Base-by-base conservation (phyloP, 805 yeast species). In the Tetrapisispora taiwanensis region DNA sequence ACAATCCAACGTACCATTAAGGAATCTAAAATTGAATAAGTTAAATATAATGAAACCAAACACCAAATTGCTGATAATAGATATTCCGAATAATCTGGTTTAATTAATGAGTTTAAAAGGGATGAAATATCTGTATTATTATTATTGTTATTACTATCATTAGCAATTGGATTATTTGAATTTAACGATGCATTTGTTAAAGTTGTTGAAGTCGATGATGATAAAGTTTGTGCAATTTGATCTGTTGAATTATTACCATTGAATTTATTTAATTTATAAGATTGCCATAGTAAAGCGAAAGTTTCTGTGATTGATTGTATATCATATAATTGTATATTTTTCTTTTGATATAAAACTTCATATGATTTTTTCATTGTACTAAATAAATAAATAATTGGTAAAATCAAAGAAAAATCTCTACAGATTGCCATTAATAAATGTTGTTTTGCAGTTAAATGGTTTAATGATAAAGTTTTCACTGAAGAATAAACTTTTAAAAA, bases 1-100 rank as follows among this genome's bases (percentile, higher is more conserved):
- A 89, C 94, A 24, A 90, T 85, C 95, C 97, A 90, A 36, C 97
- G 72, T 26, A 87, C 82, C 81, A 89, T 86, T 39, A 90, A 68
- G 0, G 95, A 92, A 57, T 89, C 96, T 30, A 90, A 67, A 3
- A 86, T 85, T 1, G 88, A 79, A 62, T 81, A 87, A 8, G 94
- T 79, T 48, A 90, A 68, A 56, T 86, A 87, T 2, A 87, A 87
- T 1, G 95, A 78, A 9, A 90, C 97, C 4, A 84, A 56, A 60
- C 96, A 86, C 97, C 97, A 90, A n/a, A 90, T 61, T 0, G 89
- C 89, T 4, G 95, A 83, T 47, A 88, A 66, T 47, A 87, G 71
- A 53, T 81, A 82, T 58, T 88, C 96, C 0, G 89, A 78, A 0
- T 86, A 74, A 33, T 88, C 67, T 0, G 85, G 88, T 1, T 83